A percentile compares a stretch with the other conserved stretches of the same genome.
These are phyloP conservation scores for Trametes elegans DNA, from an alignment of 768 basidiomycete species.

Conservation along the genomic window DNA sequence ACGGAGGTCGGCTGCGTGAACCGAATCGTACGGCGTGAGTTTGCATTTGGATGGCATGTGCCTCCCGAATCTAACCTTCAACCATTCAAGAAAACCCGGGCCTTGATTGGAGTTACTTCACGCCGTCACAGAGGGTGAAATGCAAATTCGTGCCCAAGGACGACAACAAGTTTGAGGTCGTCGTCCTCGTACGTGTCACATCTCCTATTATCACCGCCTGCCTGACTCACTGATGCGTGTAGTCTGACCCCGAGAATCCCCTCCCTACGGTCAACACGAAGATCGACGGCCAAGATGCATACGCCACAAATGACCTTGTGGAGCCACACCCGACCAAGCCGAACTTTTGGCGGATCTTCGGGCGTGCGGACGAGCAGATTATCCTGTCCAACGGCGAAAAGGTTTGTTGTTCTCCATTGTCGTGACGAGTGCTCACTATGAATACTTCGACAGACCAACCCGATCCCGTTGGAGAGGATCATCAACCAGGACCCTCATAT, in stretches of 20 bases:
- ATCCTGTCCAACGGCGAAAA: conserved; percentile 43
- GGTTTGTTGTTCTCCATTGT: conserved; percentile 18
- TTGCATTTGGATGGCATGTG: no score
- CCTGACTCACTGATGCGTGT: background rate
- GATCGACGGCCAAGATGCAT: conserved; percentile 32
- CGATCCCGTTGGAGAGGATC: conserved; percentile 38
- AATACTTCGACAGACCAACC: conserved; percentile 33
- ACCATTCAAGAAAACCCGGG: conserved; percentile 12
- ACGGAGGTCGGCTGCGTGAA: conserved; percentile 16
- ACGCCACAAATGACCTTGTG: conserved; percentile 41
- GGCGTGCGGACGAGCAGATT: conserved; percentile 48
- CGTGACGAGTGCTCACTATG: background rate
- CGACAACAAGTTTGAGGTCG: conserved; percentile 2
- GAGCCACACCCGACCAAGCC: conserved; percentile 40
- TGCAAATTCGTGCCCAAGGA: background rate
- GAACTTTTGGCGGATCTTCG: conserved; percentile 38
- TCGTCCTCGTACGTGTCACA: background rate
- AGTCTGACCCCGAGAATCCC: background rate
- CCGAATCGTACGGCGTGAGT: conserved; percentile 5
- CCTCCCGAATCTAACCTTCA: no score
- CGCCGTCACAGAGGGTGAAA: background rate
- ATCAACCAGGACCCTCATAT: conserved; percentile 36
- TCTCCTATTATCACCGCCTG: background rate
- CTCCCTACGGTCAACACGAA: conserved; percentile 11
- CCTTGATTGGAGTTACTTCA: conserved; percentile 15